Evolutionary conservation across 495 filamentous ascomycete genomes (phyloP), one percentile per base, ranked within the genome.

Genomic region (Darksidea phi): DNA sequence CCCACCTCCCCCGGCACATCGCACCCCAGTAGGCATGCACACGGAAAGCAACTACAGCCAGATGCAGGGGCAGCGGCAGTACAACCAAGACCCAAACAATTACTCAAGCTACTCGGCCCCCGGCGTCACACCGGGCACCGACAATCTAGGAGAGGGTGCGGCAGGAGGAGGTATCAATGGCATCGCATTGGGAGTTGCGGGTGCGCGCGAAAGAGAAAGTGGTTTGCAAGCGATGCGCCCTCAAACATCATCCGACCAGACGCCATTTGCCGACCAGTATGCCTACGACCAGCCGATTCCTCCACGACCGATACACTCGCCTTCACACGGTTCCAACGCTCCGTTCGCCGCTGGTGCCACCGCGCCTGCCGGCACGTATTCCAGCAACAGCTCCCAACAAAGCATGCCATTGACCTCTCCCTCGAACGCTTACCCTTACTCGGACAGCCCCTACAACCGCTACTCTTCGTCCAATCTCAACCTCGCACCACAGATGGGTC

Each of bases 121-220:
- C 75, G 58, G 81, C 78, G 49, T 85, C 77, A 90, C 88, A 6
- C 89, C 88, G 4, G 88, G 87, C 10, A 80, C 82, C 37, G 89
- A 91, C 72, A 91, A 92, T 68, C 81, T 90, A 53, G 82, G 88
- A 46, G 82, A 86, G 24, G 73, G 78, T 42, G 88, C 88, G 12
- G 81, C 80, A 47, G 89, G 89, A 54, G 71, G 70, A 43, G 89
- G 89, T 24, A 87, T 92, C 70, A 81, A 87, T 17, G 88, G 87
- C 24, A 85, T 92, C 55, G 88, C 89, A 48, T 75, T 85, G 63
- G 88, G 81, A 48, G 83, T 91, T 57, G 89, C 88, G 5, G 88
- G 88, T 54, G 80, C 79, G 26, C 84, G 90, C 74, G 80, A 86
- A 62, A 76, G 88, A 59, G 82, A 89, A 63, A 89, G 87, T 74